phyloP scores from a whole-genome alignment of 2,329 filamentous ascomycete species.

The Aspergillus hortae region DNA sequence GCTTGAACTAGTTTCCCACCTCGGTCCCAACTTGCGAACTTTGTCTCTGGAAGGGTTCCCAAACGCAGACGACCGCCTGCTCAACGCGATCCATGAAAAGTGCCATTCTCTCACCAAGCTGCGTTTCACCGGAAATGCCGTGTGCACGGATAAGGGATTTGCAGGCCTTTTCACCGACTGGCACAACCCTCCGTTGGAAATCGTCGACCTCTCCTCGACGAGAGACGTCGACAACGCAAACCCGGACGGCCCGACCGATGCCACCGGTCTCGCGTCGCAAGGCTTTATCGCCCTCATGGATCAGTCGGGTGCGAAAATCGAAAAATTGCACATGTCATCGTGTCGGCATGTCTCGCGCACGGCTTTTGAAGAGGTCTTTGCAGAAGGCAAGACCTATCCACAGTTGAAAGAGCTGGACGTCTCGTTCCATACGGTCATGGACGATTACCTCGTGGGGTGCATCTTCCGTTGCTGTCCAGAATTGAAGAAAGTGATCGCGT shows the following conservation, averaged over 20 bases:
- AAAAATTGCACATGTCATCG: conserved; percentile 71
- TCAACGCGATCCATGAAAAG: conserved; percentile 66
- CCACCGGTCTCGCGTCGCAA: conserved; percentile 68
- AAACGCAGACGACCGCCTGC: conserved; percentile 64
- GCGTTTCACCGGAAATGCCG: conserved; percentile 73
- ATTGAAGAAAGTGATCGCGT: conserved; percentile 56
- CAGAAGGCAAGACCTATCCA: conserved; percentile 59
- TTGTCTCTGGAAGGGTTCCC: conserved; percentile 71
- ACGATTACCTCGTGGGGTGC: conserved; percentile 42
- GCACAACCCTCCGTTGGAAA: conserved; percentile 67
- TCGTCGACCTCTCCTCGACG: conserved; percentile 72
- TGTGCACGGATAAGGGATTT: conserved; percentile 72
- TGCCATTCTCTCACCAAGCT: conserved; percentile 71
- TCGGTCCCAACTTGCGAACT: conserved; percentile 68
- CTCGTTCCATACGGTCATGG: conserved; percentile 57
- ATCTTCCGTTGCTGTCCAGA: conserved; percentile 46
- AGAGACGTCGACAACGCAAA: conserved; percentile 70
- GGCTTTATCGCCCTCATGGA: conserved; percentile 80
- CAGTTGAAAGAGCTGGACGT: conserved; percentile 69
- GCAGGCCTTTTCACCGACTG: conserved; percentile 69
- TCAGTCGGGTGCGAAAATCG: conserved; percentile 68
- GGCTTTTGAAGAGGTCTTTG: conserved; percentile 73
- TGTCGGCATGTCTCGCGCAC: conserved; percentile 74
- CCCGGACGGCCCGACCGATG: conserved; percentile 59
- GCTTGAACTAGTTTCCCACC: conserved; percentile 55